Conservation (phyloP, 148 eudicot genomes). For the Linanthus parryae region DNA sequence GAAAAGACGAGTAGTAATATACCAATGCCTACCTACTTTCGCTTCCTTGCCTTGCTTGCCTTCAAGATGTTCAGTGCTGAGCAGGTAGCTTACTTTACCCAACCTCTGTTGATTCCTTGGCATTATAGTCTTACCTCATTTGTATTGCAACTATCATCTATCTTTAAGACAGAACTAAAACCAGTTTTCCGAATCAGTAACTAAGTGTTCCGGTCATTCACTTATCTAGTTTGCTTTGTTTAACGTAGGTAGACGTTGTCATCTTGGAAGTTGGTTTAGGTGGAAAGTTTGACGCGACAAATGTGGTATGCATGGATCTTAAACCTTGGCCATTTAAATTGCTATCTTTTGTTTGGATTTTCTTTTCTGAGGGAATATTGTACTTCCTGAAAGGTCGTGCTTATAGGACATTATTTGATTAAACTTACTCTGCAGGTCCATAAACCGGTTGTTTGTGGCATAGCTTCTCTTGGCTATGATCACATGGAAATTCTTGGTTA, state of each 20-base stretch:
- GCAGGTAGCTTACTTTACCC: conserved; percentile 36
- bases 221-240: conserved; percentile 1
- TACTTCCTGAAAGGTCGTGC: neutral
- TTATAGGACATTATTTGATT: neutral
- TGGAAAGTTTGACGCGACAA: conserved; percentile 96
- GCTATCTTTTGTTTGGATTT: neutral
- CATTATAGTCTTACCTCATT: neutral
- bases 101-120: neutral
- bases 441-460: conserved; percentile 83
- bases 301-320: conserved; percentile 55
- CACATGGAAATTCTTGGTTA: conserved; percentile 99
- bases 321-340: neutral
- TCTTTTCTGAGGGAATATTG: neutral
- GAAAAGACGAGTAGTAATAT: conserved; percentile 51
- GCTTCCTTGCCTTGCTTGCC: conserved; percentile 93
- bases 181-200: no score
- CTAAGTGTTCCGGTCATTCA: no score
- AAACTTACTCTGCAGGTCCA: conserved; percentile 52
- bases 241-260: conserved; percentile 84
- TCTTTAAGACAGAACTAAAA: no score
- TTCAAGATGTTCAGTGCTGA: conserved; percentile 90
- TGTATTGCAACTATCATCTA: neutral
- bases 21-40: conserved; percentile 97
- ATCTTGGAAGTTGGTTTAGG: conserved; percentile 97
- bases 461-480: conserved; percentile 94